Base-by-base conservation (phyloP, 176 grass and related monocot genomes). In the Phoenix dactylifera region DNA sequence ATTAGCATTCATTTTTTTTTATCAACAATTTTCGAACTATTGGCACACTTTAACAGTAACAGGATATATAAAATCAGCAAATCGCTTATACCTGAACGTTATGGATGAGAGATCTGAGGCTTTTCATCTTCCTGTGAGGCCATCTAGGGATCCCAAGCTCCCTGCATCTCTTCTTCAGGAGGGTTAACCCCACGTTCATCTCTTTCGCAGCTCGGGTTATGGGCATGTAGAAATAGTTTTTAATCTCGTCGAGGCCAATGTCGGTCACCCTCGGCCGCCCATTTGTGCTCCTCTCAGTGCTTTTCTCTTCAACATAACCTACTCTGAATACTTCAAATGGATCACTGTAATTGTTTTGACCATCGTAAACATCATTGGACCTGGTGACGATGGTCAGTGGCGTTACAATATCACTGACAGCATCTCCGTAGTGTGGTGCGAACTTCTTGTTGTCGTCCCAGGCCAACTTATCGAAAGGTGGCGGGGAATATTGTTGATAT, bases 71-170 rank as follows among this genome's bases (percentile, higher is more conserved):
- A 44, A n/a, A 49, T 15, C 0, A 3, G 9, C 35, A 44, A 44
- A 44, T 44, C 14, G 2, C 2, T 2, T 3, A 12, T 59, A 74
- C 93, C 93, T 91, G 84, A 66, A 86, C 79, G 69, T 92, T 88
- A 51, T 55, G 23, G 62, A 92, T 86, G 63, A 98, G 87, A 26
- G 81, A 76, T 55, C 51, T 83, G 59, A 98, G 72, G 81, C 93
- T 98, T 65, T 88, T 98, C 72, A 98, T 88, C 73, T 98, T 98
- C 18, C 93, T 70, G 66, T 98, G 87, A 1, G 87, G 93, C 93
- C 93, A 92, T 49, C 93, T 72, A 1, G 54, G 62, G 30, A 98
- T 74, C 10, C 93, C 87, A 3, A 98, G 76, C 74, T 98, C 93
- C 18, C 93, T 72, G 70, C 93, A 98, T 22, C 87, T 77, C 70